These are phyloP conservation scores for Hortiboletus flavorubellus DNA, from an alignment of 768 basidiomycete genomes.

Conservation along the genomic window DNA sequence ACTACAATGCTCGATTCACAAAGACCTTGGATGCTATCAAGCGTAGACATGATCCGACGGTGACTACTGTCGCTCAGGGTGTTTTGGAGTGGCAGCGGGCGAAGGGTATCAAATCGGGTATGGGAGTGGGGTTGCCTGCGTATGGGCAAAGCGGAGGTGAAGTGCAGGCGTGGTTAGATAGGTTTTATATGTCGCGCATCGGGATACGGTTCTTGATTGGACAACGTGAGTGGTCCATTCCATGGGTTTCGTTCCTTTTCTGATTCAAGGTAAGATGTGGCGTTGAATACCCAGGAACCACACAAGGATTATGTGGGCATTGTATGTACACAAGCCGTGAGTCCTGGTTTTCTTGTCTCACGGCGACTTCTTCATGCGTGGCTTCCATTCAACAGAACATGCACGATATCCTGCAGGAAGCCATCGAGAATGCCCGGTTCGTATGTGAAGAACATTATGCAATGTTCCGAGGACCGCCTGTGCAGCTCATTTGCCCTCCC, in stretches of 20 bases:
- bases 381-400: slow-evolving; percentile 57
- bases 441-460: slow-evolving; percentile 95
- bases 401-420: slow-evolving; percentile 93
- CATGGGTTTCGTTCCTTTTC: background rate
- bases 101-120: slow-evolving; percentile 26
- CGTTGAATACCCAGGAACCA: slow-evolving; percentile 85
- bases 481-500: slow-evolving; percentile 91
- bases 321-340: slow-evolving; percentile 86
- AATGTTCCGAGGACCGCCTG: slow-evolving; percentile 93
- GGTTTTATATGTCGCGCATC: slow-evolving; percentile 95
- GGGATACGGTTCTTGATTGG: slow-evolving; percentile 96
- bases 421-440: slow-evolving; percentile 94
- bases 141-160: slow-evolving; percentile 74
- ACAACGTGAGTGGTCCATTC: slow-evolving; percentile 60
- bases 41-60: slow-evolving; percentile 92
- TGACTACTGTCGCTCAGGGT: slow-evolving; percentile 94
- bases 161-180: slow-evolving; percentile 94
- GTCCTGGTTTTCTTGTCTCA: slow-evolving; percentile 26
- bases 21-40: slow-evolving; percentile 86
- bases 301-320: slow-evolving; percentile 94
- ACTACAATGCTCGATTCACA: slow-evolving; percentile 91
- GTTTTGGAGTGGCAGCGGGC: slow-evolving; percentile 92
- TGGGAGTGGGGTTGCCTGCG: slow-evolving; percentile 20
- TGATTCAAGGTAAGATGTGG: slow-evolving; percentile 62
- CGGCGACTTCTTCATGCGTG: background rate